Evolutionary conservation across 2,329 filamentous ascomycete species (phyloP), one percentile per base, ranked within the genome.

Genomic region (Aspergillus sp.): DNA sequence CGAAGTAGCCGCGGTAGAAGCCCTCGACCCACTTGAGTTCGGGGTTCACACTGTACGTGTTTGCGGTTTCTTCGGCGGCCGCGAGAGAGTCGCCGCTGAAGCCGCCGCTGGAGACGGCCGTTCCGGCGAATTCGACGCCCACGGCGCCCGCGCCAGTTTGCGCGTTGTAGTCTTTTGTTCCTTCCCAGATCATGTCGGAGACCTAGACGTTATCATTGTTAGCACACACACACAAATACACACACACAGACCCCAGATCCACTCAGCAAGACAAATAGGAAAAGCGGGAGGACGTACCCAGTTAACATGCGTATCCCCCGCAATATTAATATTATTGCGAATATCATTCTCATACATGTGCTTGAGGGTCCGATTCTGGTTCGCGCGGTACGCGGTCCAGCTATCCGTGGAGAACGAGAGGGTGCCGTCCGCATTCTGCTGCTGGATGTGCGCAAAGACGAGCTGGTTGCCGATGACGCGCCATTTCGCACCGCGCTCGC

Each of bases 1-100:
- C 84, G 67, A 87, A 91, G 77, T 92, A 92, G 1, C 90, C 90
- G 19, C 89, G 83, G 74, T 91, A 92, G 73, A 90, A 92, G 7
- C 87, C 74, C 60, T 92, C 89, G 67, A 89, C 86, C 90, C 89
- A 92, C 69, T 90, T 87, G 51, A 92, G 79, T 73, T 90, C 87
- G 0, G 80, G 76, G 73, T 91, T 92, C 23, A 81, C 76, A 48
- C 71, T 71, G 64, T 80, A 66, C 2, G 45, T 19, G 19, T 56
- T 17, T 11, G 54, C 54, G 19, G 22, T 25, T 7, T 19, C 13
- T 15, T 56, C 54, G 25, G 81, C 80, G 60, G 76, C 74, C 54
- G 79, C 77, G 64, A 87, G 82, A 1, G 85, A 85, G 1, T 74
- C 72, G 0, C 76, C 76, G 51, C 87, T 80, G n/a, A 79, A 81